A percentile compares a stretch with the other conserved stretches of the same genome.
phyloP scores from a whole-genome alignment of 139 green algal species.

The Marvania coccoides region DNA sequence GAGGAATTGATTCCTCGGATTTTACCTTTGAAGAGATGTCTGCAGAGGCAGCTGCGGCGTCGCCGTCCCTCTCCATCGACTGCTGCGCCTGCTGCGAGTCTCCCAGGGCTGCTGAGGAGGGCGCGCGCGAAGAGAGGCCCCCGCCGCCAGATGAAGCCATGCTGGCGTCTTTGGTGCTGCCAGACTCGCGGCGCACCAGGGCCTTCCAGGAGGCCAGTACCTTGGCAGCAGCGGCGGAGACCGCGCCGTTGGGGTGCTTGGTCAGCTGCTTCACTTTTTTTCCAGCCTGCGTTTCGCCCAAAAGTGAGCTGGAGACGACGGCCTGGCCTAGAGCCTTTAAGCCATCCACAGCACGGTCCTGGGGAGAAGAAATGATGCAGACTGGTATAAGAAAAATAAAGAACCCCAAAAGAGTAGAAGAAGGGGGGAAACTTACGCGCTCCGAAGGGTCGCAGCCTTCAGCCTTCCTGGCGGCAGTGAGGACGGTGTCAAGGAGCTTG shows the following conservation, averaged over 20 bases:
- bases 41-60: no score
- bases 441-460: conserved; percentile 42
- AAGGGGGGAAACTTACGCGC: not conserved
- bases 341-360: conserved; percentile 43
- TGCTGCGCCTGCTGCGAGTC: no score
- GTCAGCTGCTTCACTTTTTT: conserved; percentile 65
- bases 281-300: conserved; percentile 65
- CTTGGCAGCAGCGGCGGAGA: conserved; percentile 42
- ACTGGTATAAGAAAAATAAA: not conserved
- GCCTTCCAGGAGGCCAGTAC: conserved; percentile 71
- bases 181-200: not conserved
- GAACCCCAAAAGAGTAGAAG: not conserved
- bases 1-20: no score
- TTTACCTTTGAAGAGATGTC: no score
- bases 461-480: conserved; percentile 18
- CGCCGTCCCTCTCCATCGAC: no score
- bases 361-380: not conserved
- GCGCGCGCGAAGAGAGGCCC: not conserved
- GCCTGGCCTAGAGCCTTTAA: conserved; percentile 43
- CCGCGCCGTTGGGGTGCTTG: conserved; percentile 44
- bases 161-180: not conserved
- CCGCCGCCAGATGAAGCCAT: not conserved
- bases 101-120: no score
- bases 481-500: conserved; percentile 37
- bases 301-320: conserved; percentile 48